Evolutionary conservation across 805 yeast species (phyloP).

Genomic region (Lachancea lanzarotensis): DNA sequence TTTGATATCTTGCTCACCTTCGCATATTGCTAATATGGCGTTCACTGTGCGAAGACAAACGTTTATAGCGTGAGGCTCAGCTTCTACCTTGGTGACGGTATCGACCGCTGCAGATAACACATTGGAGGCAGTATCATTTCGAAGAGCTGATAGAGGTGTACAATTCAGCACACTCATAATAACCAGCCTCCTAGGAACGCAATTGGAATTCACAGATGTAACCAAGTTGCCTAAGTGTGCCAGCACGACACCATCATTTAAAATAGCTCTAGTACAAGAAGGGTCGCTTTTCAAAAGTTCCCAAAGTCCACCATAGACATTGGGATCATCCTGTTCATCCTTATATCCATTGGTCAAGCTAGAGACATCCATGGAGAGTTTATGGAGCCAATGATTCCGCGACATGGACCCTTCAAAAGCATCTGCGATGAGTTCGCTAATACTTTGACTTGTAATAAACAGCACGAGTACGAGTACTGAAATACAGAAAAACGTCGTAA

Average conservation of each 20-base stretch:
- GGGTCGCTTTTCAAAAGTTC: not conserved
- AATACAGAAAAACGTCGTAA: not conserved
- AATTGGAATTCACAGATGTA: not conserved
- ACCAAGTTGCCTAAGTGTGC: not conserved
- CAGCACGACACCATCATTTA: not conserved
- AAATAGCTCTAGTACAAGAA: not conserved
- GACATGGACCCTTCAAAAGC: too few relatives aligned
- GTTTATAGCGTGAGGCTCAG: not conserved
- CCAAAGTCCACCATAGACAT: slow-evolving; percentile 3
- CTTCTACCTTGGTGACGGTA: not conserved
- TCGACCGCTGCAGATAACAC: not conserved
- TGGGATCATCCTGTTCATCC: not conserved
- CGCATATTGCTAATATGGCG: not conserved
- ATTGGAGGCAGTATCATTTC: not conserved
- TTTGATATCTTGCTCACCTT: not conserved
- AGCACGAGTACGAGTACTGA: not conserved
- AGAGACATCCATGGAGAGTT: slow-evolving; percentile 2
- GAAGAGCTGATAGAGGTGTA: not conserved
- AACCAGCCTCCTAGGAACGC: slow-evolving; percentile 1
- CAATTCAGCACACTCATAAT: not conserved
- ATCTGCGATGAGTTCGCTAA: too few relatives aligned
- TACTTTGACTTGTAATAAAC: not conserved
- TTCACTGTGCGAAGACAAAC: slow-evolving; percentile 3
- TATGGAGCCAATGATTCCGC: not conserved
- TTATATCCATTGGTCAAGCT: not conserved